Percentiles rank a stretch among this genome's conserved stretches.
These are phyloP conservation scores for Wilcoxina mikolae DNA, from an alignment of 495 filamentous ascomycete genomes.

Conservation along the genomic window DNA sequence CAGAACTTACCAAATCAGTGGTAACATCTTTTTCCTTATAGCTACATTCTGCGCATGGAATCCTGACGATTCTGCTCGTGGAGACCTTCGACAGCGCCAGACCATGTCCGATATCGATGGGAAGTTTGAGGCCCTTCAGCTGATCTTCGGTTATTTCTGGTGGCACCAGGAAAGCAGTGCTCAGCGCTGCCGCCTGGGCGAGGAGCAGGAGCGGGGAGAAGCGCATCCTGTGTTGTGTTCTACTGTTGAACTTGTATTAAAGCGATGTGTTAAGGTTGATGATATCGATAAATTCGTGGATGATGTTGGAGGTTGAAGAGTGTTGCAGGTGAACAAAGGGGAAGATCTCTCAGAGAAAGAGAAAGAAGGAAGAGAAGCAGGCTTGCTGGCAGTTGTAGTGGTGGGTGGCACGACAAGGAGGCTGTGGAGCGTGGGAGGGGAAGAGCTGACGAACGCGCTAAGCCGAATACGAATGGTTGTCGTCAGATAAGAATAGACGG, in stretches of 20 bases:
- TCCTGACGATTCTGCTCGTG: background rate
- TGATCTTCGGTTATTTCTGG: background rate
- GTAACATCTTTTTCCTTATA: constrained; percentile 1
- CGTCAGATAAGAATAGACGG: too few relatives aligned
- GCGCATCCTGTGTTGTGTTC: constrained; percentile 3
- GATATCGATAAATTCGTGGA: background rate
- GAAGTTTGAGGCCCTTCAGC: background rate
- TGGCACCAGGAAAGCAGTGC: background rate
- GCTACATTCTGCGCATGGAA: background rate
- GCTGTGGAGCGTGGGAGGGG: too few relatives aligned
- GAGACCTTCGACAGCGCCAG: background rate
- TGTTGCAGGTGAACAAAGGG: background rate
- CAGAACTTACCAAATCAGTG: background rate
- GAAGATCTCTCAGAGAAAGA: background rate
- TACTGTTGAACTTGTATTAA: background rate
- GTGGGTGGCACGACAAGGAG: too few relatives aligned
- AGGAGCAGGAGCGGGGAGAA: constrained; percentile 4
- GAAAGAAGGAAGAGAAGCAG: background rate
- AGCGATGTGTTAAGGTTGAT: background rate
- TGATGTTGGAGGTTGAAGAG: background rate
- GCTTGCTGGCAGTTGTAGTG: too few relatives aligned
- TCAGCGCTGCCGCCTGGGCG: constrained; percentile 6
- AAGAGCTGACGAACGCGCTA: too few relatives aligned
- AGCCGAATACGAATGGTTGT: too few relatives aligned
- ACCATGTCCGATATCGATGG: background rate